Base-by-base conservation (phyloP, 1,284 basidiomycete genomes). In the Tilletia indica region DNA sequence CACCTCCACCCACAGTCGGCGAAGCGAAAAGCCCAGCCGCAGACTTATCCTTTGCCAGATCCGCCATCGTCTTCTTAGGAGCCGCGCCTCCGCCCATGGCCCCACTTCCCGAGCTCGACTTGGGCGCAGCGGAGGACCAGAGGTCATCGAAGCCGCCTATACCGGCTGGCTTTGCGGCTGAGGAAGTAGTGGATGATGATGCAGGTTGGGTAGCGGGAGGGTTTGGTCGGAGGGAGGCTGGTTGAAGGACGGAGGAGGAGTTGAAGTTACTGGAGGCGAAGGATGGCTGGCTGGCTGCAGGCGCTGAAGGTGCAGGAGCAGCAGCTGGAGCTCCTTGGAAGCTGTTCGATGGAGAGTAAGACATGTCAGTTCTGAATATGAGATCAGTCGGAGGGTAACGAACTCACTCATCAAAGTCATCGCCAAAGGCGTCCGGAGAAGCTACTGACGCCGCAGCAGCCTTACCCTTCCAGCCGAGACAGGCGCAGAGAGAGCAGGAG, bases 121-220 rank as follows among this genome's bases (percentile, higher is more conserved):
- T 77, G 45, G 91, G 91, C 25, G 96, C 88, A 0, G 92, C 93
- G 86, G 94, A 88, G 21, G 89, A 89, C 92, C 93, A 97, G 73
- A 97, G 85, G 83, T 97, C 94, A 78, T 96, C 95, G 81, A 97
- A 97, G 69, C 82, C 83, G 45, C 80, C 79, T 3, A 45, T 25
- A 14, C 61, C 71, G 39, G 31, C 0, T 38, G 36, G 21, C 36
- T 16, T 49, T 11, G 31, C 34, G 25, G 25, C 0, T 31, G 25
- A 31, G 25, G 25, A 31, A 8, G 54, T 25, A 14, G 48, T 36
- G 25, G 70, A n/a, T 36, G 45, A 34, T 19, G 54, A 38, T 14
- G 73, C 54, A 16, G 77, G 45, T 31, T 77, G 72, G 1, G 76
- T 70, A 66, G 77, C 56, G 67, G 71, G 61, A 31, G 34, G 42